Base-by-base conservation (phyloP, 2,329 filamentous ascomycete genomes). In the Atkinsonella hypoxylon region DNA sequence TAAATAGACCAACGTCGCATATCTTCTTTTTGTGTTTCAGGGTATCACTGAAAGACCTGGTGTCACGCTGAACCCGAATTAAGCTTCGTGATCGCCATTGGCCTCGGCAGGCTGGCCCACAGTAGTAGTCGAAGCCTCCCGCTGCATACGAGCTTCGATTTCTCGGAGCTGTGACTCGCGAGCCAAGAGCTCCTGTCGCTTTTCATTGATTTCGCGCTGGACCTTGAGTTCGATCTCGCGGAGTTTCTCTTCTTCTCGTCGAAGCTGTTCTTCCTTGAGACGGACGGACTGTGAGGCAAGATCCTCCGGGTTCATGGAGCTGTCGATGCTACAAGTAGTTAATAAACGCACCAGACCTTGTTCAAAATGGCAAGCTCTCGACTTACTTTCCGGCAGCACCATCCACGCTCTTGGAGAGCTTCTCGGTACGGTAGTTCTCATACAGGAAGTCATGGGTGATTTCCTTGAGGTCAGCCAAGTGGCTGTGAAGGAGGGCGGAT, bases 401-500 rank as follows among this genome's bases (percentile, higher is more conserved):
- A 67, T 96, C 90, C 61, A 98, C 93, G 68, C 89, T 96, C 88
- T 97, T 98, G 77, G 88, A 95, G 63, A 98, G 87, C 78, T 97
- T 97, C 87, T 98, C 93, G 65, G 93, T 98, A 89, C 93, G 89
- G 81, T 98, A 98, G 76, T 98, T 98, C 71, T 98, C 93, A 75
- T 98, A 98, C 57, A 98, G 77, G 84, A 98, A 98, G 72, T 98
- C 93, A 71, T 98, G 93, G 48, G 93, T 98, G 67, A 98, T 98
- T 72, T 98, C 93, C 83, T 98, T 98, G 64, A 98, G 75, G 70
- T 98, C 93, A 55, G 93, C 93, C 66, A 98, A 75, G 76, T 98
- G 93, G 73, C 89, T 96, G 79, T 98, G 93, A 55, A 98, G 81
- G 51, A 98, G 83, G 51, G 93, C 93, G 53, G 90, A 96, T 67